phyloP scores from a whole-genome alignment of 108 stramenopile species.

The Parietichytrium sp. region DNA sequence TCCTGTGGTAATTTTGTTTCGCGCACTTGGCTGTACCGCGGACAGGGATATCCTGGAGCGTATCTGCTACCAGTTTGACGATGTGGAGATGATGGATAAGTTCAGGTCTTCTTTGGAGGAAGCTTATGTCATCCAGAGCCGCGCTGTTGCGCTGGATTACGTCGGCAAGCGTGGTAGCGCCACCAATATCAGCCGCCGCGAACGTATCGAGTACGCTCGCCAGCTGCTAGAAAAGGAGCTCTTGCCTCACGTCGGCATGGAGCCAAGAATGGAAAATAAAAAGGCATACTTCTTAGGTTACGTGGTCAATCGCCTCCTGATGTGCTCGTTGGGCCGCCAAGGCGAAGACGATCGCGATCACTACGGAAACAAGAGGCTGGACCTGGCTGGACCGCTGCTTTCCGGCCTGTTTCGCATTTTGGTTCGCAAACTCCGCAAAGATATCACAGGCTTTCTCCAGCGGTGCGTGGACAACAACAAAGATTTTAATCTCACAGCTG shows the following conservation, averaged over 20 bases:
- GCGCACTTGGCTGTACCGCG: constrained; percentile 83
- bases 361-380: constrained; percentile 96
- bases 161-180: constrained; percentile 3
- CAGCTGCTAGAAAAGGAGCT: constrained; percentile 92
- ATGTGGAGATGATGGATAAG: constrained; percentile 74
- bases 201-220: constrained; percentile 78
- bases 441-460: constrained; percentile 88
- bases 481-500: constrained; percentile 91
- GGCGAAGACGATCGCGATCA: constrained; percentile 94
- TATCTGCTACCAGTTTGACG: constrained; percentile 31
- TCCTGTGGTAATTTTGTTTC: constrained; percentile 95
- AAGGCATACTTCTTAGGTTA: constrained; percentile 91
- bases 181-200: neutral
- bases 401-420: constrained; percentile 94
- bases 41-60: constrained; percentile 54
- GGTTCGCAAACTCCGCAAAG: constrained; percentile 93
- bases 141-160: neutral
- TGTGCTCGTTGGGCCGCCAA: constrained; percentile 78
- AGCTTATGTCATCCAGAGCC: neutral
- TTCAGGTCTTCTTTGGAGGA: constrained; percentile 36
- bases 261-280: constrained; percentile 78
- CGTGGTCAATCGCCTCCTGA: constrained; percentile 83
- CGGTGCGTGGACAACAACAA: constrained; percentile 89
- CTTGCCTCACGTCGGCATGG: constrained; percentile 90
- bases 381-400: constrained; percentile 92